Base-by-base conservation (phyloP, 2,329 filamentous ascomycete species). In the Aureobasidium sp. region DNA sequence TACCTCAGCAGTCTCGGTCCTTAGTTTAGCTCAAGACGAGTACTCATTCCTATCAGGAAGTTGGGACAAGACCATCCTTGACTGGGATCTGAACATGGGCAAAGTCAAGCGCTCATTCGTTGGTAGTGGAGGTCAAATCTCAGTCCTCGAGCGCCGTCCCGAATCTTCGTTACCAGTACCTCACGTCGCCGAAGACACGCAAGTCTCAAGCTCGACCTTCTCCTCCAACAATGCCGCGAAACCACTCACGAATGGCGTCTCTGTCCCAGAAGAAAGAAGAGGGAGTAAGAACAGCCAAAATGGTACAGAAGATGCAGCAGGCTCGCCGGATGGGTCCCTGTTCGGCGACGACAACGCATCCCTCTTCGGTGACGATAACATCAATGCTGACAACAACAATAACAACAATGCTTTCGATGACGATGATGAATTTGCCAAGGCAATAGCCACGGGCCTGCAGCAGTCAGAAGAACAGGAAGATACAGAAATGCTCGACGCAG, bases 51-150 rank as follows among this genome's bases (percentile, higher is more conserved):
- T 99, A 9, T 97, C 91, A 37, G 94, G 94, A 3, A 93, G 91
- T 72, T 99, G 94, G 94, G 94, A 99, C 74, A 97, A 96, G 76
- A 89, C 84, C 20, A 87, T 97, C 0, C 84, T 91, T 59, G 92
- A 97, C 72, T 99, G 94, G 94, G 94, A 97, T 73, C 75, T 99
- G 29, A 91, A 97, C 69, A 94, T 85, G 1, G 94, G 94, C 0
- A 82, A 88, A 68, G 81, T 88, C 7, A 87, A 86, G 66, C 84
- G 92, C 12, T 82, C 83, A 5, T 99, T 94, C 70, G 86, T 87
- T 51, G 87, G 88, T 1, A 90, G 82, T 59, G 89, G 87, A 15
- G 82, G 89, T 6, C 94, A 99, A 71, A 91, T 97, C 63, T 94
- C 90, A 2, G 86, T 90, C 1, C 86, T 99, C 44, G 92, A 97